phyloP scores from a whole-genome alignment of 768 basidiomycete genomes.

The Coprinopsis marcescibilis region DNA sequence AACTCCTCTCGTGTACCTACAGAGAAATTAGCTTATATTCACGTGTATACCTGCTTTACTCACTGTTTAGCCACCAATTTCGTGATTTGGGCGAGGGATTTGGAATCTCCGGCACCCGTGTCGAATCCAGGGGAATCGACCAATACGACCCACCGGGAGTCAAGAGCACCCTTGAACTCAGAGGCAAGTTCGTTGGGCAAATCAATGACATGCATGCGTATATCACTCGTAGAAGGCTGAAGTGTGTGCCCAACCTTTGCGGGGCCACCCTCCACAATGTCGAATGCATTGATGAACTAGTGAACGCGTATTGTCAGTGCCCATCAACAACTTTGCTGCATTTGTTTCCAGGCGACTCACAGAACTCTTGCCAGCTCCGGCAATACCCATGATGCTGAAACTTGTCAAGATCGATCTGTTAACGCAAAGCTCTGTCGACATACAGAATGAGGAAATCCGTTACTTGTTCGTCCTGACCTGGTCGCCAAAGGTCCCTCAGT shows the following conservation, averaged over 20 bases:
- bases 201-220: constrained; percentile 12
- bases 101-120: constrained; percentile 16
- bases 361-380: constrained; percentile 26
- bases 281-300: constrained; percentile 16
- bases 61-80: constrained; percentile 22
- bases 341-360: constrained; percentile 18
- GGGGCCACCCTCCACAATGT: not conserved
- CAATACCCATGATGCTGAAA: constrained; percentile 24
- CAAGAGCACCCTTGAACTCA: not conserved
- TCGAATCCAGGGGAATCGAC: constrained; percentile 24
- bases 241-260: constrained; percentile 20
- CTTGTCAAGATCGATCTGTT: not conserved
- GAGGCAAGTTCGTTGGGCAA: not conserved
- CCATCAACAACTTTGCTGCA: not conserved
- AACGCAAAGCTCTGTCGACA: not conserved
- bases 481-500: too few relatives aligned
- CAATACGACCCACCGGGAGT: constrained; percentile 9
- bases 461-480: not conserved
- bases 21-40: not conserved
- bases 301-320: not conserved
- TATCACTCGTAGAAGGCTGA: constrained; percentile 18
- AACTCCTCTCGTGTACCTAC: constrained; percentile 15
- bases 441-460: constrained; percentile 20
- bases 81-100: constrained; percentile 20
- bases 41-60: constrained; percentile 3